phyloP scores from a whole-genome alignment of 192 early-diverging fungal genomes.

The Ambispora gerdemannii region DNA sequence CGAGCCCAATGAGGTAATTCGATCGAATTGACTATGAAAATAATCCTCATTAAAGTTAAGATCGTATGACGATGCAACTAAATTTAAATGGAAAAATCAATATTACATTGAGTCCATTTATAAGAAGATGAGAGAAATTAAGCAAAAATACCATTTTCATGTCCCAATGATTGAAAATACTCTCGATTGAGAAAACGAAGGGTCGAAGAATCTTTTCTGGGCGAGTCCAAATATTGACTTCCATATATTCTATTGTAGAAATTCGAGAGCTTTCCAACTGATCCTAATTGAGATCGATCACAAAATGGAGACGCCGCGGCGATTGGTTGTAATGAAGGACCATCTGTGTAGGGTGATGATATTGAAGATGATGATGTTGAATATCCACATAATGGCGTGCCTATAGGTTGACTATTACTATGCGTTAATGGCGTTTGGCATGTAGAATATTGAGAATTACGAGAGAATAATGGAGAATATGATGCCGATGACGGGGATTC shows the following conservation, averaged over 20 bases:
- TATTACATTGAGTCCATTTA: too few relatives aligned
- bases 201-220: not conserved
- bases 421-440: not conserved
- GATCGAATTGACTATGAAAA: constrained; percentile 67
- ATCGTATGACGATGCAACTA: too few relatives aligned
- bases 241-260: constrained; percentile 1
- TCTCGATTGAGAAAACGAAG: constrained; percentile 1
- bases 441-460: not conserved
- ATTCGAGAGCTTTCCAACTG: not conserved
- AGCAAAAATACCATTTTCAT: constrained; percentile 4
- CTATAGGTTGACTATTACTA: not conserved
- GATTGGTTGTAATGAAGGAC: not conserved
- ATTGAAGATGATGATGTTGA: not conserved
- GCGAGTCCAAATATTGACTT: not conserved
- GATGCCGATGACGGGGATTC: not conserved
- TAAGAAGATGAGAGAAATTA: constrained; percentile 30
- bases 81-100: too few relatives aligned
- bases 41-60: too few relatives aligned
- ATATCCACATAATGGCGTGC: not conserved
- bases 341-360: too few relatives aligned
- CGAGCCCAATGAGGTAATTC: constrained; percentile 62
- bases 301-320: not conserved
- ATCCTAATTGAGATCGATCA: not conserved
- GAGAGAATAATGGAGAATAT: not conserved
- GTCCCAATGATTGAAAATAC: constrained; percentile 2